A percentile compares a stretch with the other conserved stretches of the same genome.
These are phyloP conservation scores for Trypanosoma brucei DNA, from an alignment of 208 protist genomes.

Conservation along the genomic window DNA sequence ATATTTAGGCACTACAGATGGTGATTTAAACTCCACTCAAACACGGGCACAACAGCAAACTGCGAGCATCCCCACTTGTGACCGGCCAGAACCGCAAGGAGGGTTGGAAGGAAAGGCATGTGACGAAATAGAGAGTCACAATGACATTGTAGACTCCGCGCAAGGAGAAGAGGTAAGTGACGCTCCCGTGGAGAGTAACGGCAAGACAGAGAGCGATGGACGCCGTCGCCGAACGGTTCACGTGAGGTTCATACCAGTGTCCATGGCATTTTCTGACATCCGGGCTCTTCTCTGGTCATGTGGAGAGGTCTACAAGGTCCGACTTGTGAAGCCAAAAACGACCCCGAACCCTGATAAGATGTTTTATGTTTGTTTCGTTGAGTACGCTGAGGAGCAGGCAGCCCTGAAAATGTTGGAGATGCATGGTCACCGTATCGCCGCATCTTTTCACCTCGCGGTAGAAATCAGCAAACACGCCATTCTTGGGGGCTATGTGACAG, in stretches of 20 bases:
- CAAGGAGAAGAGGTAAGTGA: not conserved
- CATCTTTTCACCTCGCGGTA: constrained; percentile 21
- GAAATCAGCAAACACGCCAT: constrained; percentile 25
- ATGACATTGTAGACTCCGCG: not conserved
- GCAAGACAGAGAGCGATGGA: not conserved
- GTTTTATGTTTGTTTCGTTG: constrained; percentile 44
- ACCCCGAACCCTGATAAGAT: constrained; percentile 15
- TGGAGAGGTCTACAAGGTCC: constrained; percentile 36
- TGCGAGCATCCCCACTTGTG: too few species aligned
- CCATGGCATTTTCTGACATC: constrained; percentile 18
- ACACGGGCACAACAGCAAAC: too few species aligned
- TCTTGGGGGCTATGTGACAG: constrained; percentile 30
- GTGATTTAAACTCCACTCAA: too few species aligned
- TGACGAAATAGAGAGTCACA: too few species aligned
- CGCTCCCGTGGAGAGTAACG: not conserved
- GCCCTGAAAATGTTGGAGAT: constrained; percentile 12
- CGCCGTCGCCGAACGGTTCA: constrained; percentile 29
- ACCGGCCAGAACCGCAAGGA: too few species aligned
- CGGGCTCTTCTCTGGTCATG: constrained; percentile 28
- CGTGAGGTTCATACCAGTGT: constrained; percentile 31
- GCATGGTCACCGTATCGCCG: constrained; percentile 14
- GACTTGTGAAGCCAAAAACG: constrained; percentile 22
- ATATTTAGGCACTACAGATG: too few species aligned
- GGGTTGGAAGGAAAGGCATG: too few species aligned
- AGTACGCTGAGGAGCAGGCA: constrained; percentile 29